Evolutionary conservation across 495 filamentous ascomycete genomes (phyloP).

Genomic region (Lasiosphaeris hirsuta): DNA sequence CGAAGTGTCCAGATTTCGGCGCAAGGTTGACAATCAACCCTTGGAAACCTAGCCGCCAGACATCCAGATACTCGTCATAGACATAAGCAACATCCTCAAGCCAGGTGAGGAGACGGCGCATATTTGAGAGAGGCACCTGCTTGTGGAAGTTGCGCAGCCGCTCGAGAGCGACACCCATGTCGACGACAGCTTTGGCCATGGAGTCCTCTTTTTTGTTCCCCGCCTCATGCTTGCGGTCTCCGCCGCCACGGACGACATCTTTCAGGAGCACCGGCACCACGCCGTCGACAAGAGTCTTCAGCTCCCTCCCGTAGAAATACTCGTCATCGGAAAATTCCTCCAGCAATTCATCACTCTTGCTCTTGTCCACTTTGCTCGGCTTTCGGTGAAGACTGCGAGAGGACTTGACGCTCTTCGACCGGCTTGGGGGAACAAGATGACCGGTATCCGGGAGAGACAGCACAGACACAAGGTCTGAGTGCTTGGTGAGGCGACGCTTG

Average conservation of each 20-base stretch:
- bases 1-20: conserved; percentile 50
- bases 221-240: conserved; percentile 53
- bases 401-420: conserved; percentile 61
- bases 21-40: conserved; percentile 93
- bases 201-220: conserved; percentile 32
- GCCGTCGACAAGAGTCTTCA: conserved; percentile 91
- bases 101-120: conserved; percentile 72
- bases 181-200: conserved; percentile 81
- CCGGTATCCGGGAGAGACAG: conserved; percentile 70
- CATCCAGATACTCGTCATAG: conserved; percentile 83
- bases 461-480: conserved; percentile 90
- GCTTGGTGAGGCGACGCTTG: conserved; percentile 79
- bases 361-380: conserved; percentile 60
- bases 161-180: conserved; percentile 91
- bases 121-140: conserved; percentile 67
- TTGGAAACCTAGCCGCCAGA: conserved; percentile 93
- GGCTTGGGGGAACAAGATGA: conserved; percentile 38
- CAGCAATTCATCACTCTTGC: conserved; percentile 71
- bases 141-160: conserved; percentile 76
- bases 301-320: conserved; percentile 83
- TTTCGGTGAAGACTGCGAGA: conserved; percentile 68
- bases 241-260: conserved; percentile 74
- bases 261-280: conserved; percentile 90
- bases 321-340: conserved; percentile 81
- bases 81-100: conserved; percentile 69